Base-by-base conservation (phyloP, 2,329 filamentous ascomycete species). In the Curvularia spicifera region DNA sequence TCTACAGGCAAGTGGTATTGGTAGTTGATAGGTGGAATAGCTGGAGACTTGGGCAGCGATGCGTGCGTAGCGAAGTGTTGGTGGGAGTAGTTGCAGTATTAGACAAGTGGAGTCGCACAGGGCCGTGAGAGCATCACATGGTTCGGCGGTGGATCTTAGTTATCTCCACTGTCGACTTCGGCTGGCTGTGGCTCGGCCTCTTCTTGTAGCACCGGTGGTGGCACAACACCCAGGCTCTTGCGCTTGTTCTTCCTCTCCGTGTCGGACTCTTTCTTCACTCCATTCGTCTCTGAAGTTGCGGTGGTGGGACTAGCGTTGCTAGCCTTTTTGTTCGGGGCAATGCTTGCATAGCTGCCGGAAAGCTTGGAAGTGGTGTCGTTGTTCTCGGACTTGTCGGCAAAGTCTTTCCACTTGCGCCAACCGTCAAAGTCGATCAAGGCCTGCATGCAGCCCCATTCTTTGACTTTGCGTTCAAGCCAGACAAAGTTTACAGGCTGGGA, bases 361-460 rank as follows among this genome's bases (percentile, higher is more conserved):
- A 76, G 65, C 52, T 76, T 77, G 40, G 68, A 72, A 26, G 70
- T 75, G 22, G 67, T 68, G 52, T 74, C 69, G 72, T 66, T 69
- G 44, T 69, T 72, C 35, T 77, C 76, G 6, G 71, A 73, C 45
- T 71, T 69, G 39, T 72, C 69, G 44, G 74, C 73, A 54, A 91
- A 94, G 71, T 95, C 91, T 76, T 97, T 97, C 95, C 95, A 99
- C 77, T 92, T 92, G 54, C 93, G 87, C 95, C 95, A 99, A 61
- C 95, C 95, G 75, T 98, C 94, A 75, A 95, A 98, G 80, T 99
- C 95, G 71, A 99, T 98, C 24, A 99, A 84, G 9, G 95, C 95
- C 81, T 98, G 95, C 95, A 99, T 99, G 81, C 95, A 98, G 56
- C 95, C 95, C 95, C 95, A 99, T 82, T 99, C 95, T 80, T 96